These are phyloP conservation scores for Paraleonurus japonicus DNA, from an alignment of 257 asterid genomes.

Conservation along the genomic window DNA sequence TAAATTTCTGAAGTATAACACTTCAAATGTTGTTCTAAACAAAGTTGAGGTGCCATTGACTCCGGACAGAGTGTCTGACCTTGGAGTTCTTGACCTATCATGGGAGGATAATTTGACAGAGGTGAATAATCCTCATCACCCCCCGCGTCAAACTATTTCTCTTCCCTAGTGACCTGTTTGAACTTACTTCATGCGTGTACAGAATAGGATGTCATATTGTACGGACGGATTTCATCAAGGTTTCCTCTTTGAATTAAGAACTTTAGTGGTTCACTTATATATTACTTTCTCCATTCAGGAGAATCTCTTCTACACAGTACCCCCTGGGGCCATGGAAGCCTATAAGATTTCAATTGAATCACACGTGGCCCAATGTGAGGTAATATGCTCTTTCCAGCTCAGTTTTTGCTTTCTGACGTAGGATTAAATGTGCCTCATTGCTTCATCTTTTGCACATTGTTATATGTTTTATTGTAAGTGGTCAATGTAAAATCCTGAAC, in stretches of 20 bases:
- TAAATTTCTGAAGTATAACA: constrained; percentile 60
- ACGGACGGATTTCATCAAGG: constrained; percentile 12
- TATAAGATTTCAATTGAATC: constrained; percentile 69
- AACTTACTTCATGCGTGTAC: constrained; percentile 25
- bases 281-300: constrained; percentile 50
- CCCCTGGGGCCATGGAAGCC: constrained; percentile 62
- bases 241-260: constrained; percentile 17
- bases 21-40: constrained; percentile 33
- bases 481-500: background rate
- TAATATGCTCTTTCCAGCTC: constrained; percentile 33
- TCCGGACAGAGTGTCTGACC: constrained; percentile 66
- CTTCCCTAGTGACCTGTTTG: constrained; percentile 7
- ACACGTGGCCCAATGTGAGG: constrained; percentile 61
- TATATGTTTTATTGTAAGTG: background rate
- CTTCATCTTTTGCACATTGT: constrained; percentile 17
- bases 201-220: constrained; percentile 7
- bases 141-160: background rate
- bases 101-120: constrained; percentile 63
- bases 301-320: constrained; percentile 66
- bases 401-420: constrained; percentile 12
- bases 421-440: constrained; percentile 10
- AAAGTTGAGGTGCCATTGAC: constrained; percentile 56
- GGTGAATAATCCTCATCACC: constrained; percentile 35
- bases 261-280: constrained; percentile 17
- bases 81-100: constrained; percentile 48